Conservation (phyloP, 148 eudicot species). For the Fagopyrum homotropicum region DNA sequence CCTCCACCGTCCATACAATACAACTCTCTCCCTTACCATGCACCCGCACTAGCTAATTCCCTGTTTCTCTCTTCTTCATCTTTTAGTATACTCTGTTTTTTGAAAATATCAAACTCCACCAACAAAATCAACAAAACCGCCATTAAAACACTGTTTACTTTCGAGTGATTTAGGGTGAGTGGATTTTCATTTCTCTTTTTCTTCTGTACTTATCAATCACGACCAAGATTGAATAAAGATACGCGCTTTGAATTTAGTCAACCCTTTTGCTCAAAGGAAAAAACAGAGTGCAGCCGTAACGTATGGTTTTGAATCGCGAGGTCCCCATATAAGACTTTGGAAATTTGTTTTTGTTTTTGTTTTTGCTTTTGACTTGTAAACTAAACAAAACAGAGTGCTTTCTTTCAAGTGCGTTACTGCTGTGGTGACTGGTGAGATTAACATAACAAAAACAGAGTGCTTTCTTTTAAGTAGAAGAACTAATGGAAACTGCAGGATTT, state of each 20-base stretch:
- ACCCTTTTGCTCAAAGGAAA: not conserved
- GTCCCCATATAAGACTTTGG: slow-evolving; percentile 5
- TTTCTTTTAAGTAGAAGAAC: not conserved
- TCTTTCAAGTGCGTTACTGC: not conserved
- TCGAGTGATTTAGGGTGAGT: not conserved
- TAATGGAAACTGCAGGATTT: not conserved
- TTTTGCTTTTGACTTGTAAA: not conserved
- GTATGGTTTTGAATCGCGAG: slow-evolving; percentile 2
- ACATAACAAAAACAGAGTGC: not conserved
- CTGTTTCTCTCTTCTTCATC: not conserved
- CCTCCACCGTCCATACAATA: not conserved
- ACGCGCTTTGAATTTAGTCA: not conserved
- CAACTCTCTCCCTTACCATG: not conserved
- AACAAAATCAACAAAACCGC: not conserved
- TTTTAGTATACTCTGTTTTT: not conserved
- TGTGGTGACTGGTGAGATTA: not conserved
- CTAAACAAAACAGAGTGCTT: not conserved
- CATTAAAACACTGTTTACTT: not conserved
- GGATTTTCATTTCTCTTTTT: not conserved
- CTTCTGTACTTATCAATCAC: not conserved
- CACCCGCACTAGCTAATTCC: not conserved
- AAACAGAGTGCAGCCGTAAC: not conserved
- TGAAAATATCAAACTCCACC: not conserved
- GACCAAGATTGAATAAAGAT: slow-evolving; percentile 5
- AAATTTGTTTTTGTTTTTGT: not conserved